Evolutionary conservation across 2,329 filamentous ascomycete species (phyloP), one percentile per base, ranked within the genome.

Genomic region (Fusarium sp.): DNA sequence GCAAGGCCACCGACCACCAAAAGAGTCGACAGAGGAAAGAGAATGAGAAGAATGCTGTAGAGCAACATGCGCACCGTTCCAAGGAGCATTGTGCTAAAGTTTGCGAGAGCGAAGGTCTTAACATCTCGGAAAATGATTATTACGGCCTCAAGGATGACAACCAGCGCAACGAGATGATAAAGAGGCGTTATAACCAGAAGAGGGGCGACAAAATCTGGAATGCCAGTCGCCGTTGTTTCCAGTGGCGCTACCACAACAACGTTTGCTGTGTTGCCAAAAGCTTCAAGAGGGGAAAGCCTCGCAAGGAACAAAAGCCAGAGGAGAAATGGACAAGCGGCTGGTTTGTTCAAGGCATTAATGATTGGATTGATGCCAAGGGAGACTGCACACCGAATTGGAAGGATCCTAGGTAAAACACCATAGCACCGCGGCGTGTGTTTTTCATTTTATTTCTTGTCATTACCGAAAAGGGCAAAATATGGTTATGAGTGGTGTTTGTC

Each of bases 71-170:
- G 5, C 83, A 85, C 76, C 77, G 76, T 37, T 84, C 82, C 1
- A 75, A 77, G 14, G 82, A 84, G 46, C 78, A 83, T n/a, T 88
- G 86, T 71, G 79, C 81, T 7, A 80, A 79, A 46, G 84, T 86
- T 13, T 89, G 87, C 69, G 78, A 83, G 45, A 76, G 80, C 6
- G 79, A 81, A 24, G 79, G 75, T 4, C 74, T 83, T 20, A 75
- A 78, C 16, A 77, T 81, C 14, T 74, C 78, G 12, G 76, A 79
- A 9, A 78, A 78, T 7, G 79, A 81, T 18, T 79, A 74, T 59
- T 76, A 72, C 27, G 70, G 72, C 14, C 63, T 77, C n/a, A 68
- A 67, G 13, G 71, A 65, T 27, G 77, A 80, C 34, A 69, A 67
- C 29, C 77, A 76, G 16, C 75, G 76, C 37, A 72, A 71, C 52